These are phyloP conservation scores for Termitomyces titanicus DNA, from an alignment of 768 basidiomycete species.

Conservation along the genomic window DNA sequence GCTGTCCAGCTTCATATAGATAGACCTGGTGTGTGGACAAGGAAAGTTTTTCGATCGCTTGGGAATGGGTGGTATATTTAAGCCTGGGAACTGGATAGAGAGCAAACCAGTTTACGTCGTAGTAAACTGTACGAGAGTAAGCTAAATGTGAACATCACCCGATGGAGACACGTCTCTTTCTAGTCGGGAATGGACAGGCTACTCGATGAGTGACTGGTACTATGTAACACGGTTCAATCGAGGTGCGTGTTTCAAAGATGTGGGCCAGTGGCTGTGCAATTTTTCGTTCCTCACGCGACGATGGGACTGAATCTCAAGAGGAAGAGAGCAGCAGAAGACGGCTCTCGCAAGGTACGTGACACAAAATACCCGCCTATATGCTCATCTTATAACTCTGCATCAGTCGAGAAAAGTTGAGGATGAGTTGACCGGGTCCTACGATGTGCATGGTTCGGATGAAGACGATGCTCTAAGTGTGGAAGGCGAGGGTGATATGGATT, in stretches of 20 bases:
- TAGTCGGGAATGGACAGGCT: background rate
- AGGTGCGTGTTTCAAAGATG: background rate
- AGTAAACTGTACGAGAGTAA: constrained; percentile 2
- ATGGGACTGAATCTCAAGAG: constrained; percentile 26
- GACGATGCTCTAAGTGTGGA: constrained; percentile 5
- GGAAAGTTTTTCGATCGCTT: background rate
- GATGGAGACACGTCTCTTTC: background rate
- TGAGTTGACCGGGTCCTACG: background rate
- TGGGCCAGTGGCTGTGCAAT: constrained; percentile 35
- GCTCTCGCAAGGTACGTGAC: constrained; percentile 20
- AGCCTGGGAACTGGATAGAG: background rate
- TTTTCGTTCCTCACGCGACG: constrained; percentile 20
- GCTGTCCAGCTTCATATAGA: constrained; percentile 4
- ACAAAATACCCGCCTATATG: background rate
- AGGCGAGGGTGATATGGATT: constrained; percentile 2
- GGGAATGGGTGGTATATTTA: background rate
- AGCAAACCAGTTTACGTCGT: constrained; percentile 8
- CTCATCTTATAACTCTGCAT: background rate
- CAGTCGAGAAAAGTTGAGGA: constrained; percentile 13
- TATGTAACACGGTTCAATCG: background rate
- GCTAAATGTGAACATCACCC: background rate
- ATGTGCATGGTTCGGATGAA: constrained; percentile 9
- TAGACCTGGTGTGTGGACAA: constrained; percentile 3
- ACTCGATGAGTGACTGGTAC: background rate
- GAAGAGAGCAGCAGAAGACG: constrained; percentile 19